Evolutionary conservation across 306 rosid species (phyloP), one percentile per base, ranked within the genome.

Genomic region (Rosa rugosa): DNA sequence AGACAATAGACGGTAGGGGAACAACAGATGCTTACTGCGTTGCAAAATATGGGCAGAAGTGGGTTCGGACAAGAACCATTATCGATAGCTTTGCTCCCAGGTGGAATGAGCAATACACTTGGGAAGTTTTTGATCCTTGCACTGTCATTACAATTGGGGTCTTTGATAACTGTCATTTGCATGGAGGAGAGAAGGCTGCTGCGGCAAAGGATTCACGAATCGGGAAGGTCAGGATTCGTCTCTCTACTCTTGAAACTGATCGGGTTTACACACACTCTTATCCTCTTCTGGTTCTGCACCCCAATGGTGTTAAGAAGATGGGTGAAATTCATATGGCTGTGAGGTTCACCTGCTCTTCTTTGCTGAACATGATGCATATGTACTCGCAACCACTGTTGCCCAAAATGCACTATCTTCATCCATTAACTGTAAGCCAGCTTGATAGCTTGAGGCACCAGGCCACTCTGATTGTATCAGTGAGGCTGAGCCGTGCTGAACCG

Each of bases 311-410:
- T 83, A 94, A 94, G 90, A 94, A 94, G 86, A 94, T 92, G 99
- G 99, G 99, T 69, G 99, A 94, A 83, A 94, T 94, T 82, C 99
- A 94, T 86, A 75, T 94, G 84, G 99, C 99, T 75, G 99, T 94
- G 78, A 86, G 99, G 90, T 94, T 94, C 79, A 88, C 93, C 31
- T 94, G 99, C 84, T 91, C 97, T 50, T 94, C 97, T 50, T 80
- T 92, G 86, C 95, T 94, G 25, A 94, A 94, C 71, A 92, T 94
- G 99, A 94, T 94, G 99, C 99, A 94, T 85, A 88, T 94, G 97
- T 94, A 94, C 84, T 88, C 99, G 6, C 93, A 81, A 8, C 99
- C 99, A 6, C 83, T 94, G 84, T 80, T 94, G 84, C 99, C 99
- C 5, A 94, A 94, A 83, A 94, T 94, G 99, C 99, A 94, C 76